A percentile compares a stretch with the other conserved stretches of the same genome.
phyloP scores from a whole-genome alignment of 495 filamentous ascomycete genomes.

The Penicillium flavigenum region DNA sequence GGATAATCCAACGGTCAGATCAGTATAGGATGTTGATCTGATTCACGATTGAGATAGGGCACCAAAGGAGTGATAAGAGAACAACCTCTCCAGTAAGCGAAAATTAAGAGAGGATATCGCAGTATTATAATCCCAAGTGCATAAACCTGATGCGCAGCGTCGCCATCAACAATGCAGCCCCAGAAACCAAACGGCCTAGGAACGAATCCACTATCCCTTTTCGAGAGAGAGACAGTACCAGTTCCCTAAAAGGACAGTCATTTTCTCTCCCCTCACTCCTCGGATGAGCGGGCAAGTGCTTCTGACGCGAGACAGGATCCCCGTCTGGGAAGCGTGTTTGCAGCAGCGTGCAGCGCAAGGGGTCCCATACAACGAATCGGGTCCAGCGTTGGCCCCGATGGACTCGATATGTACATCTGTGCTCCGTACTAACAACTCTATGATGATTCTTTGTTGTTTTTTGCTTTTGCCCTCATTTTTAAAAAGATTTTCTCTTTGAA shows the following conservation, averaged over 20 bases:
- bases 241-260: constrained; percentile 19
- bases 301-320: constrained; percentile 21
- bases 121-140: constrained; percentile 6
- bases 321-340: constrained; percentile 16
- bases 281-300: constrained; percentile 22
- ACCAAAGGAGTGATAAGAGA: constrained; percentile 11
- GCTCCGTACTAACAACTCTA: neutral
- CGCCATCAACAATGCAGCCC: constrained; percentile 21
- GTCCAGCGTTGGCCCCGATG: neutral
- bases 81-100: constrained; percentile 1
- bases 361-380: constrained; percentile 20
- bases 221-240: constrained; percentile 1
- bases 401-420: constrained; percentile 4
- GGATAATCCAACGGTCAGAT: neutral
- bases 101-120: neutral
- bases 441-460: neutral
- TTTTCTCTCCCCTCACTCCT: constrained; percentile 25
- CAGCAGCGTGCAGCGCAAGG: constrained; percentile 26
- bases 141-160: constrained; percentile 1
- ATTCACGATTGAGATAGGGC: neutral
- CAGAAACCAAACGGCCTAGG: constrained; percentile 17
- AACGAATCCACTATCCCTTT: constrained; percentile 23
- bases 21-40: neutral
- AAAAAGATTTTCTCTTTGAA: neutral
- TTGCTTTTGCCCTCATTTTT: neutral